Conservation (phyloP, 306 rosid species). For the Castanea crenata region DNA sequence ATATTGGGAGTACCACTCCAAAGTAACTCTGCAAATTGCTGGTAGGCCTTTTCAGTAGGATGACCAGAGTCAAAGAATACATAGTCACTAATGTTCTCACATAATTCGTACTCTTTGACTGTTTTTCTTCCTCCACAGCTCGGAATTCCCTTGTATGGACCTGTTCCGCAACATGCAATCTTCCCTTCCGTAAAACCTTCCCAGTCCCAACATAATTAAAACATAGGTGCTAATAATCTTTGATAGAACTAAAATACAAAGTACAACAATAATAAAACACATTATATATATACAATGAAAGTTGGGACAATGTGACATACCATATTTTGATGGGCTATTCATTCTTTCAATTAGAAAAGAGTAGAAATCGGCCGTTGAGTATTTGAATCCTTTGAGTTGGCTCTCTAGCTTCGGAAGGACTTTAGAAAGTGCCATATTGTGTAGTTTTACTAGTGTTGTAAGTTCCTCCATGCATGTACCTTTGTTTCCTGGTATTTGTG, state of each 20-base stretch:
- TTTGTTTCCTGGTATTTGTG: background rate
- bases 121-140: conserved; percentile 50
- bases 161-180: conserved; percentile 45
- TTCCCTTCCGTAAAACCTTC: conserved; percentile 42
- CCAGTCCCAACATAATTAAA: background rate
- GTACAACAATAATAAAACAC: too few relatives aligned
- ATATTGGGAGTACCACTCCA: conserved; percentile 33
- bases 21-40: conserved; percentile 26
- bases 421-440: conserved; percentile 17
- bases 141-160: conserved; percentile 35
- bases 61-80: conserved; percentile 46
- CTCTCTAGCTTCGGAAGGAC: conserved; percentile 17
- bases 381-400: background rate
- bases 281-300: too few relatives aligned
- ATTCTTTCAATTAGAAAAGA: background rate
- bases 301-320: background rate
- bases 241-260: too few relatives aligned
- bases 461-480: conserved; percentile 22
- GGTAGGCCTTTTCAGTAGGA: conserved; percentile 31
- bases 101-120: conserved; percentile 22
- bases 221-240: too few relatives aligned
- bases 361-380: background rate
- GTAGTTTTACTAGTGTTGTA: conserved; percentile 22
- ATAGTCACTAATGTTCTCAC: conserved; percentile 28
- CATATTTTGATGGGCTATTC: background rate